Conservation (phyloP, 2,329 filamentous ascomycete genomes). For the Trichophaea hybrida region DNA sequence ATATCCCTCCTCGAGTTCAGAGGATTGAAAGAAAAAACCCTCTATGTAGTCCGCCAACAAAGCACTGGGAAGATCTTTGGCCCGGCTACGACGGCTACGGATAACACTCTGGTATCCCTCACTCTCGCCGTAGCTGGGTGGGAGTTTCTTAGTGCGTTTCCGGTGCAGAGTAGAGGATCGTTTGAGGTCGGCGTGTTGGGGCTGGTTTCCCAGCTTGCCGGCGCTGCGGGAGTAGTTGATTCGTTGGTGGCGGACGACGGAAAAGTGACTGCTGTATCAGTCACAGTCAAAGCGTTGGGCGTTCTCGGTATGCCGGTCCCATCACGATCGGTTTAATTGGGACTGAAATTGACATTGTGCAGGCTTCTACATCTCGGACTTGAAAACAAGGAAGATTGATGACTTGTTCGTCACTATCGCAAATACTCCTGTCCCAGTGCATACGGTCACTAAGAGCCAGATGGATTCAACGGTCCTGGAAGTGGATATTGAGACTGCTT, state of each 20-base stretch:
- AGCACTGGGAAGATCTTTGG: slow-evolving; percentile 47
- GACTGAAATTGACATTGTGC: neutral
- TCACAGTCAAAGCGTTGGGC: slow-evolving; percentile 67
- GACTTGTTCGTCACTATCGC: slow-evolving; percentile 63
- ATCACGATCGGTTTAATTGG: neutral
- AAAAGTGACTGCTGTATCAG: slow-evolving; percentile 49
- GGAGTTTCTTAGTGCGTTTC: slow-evolving; percentile 68
- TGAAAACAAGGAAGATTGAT: slow-evolving; percentile 41
- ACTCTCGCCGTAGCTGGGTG: slow-evolving; percentile 53
- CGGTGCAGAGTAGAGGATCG: slow-evolving; percentile 34
- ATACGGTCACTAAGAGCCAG: slow-evolving; percentile 47
- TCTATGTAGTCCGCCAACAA: slow-evolving; percentile 64
- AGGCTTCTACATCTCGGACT: slow-evolving; percentile 63
- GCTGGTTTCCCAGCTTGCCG: slow-evolving; percentile 77
- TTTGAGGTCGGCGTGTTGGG: slow-evolving; percentile 57
- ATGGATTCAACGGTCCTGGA: slow-evolving; percentile 49
- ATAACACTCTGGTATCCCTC: slow-evolving; percentile 43
- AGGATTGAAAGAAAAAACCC: slow-evolving; percentile 43
- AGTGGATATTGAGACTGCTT: slow-evolving; percentile 63
- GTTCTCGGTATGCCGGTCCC: slow-evolving; percentile 43
- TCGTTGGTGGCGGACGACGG: slow-evolving; percentile 40
- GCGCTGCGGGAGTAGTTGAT: slow-evolving; percentile 61
- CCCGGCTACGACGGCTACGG: slow-evolving; percentile 36
- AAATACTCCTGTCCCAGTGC: slow-evolving; percentile 51
- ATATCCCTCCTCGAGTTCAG: slow-evolving; percentile 59